Base-by-base conservation (phyloP, 2,329 filamentous ascomycete species). In the Ophiostoma sp. region DNA sequence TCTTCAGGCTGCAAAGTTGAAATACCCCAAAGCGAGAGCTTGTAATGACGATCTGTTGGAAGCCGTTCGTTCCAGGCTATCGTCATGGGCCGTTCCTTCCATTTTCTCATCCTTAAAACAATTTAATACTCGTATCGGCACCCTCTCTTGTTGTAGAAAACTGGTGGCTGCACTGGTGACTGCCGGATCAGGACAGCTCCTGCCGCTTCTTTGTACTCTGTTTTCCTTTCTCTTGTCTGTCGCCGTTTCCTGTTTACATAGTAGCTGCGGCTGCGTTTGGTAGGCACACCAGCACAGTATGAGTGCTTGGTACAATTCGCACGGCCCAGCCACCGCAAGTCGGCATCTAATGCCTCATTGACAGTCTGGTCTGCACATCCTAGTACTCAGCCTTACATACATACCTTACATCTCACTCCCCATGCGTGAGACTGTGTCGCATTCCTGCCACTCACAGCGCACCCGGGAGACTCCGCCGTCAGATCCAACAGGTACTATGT, bases 301-400 rank as follows among this genome's bases (percentile, higher is more conserved):
- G 8, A 27, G 3, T 57, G 2, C 17, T 0, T 7, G 1, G 20
- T 8, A n/a, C 8, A 57, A 27, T 10, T 10, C 52, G 17, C 52
- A 57, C 52, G n/a, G 52, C 52, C 57, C 15, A 62, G 57, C 57
- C 57, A 62, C 31, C 41, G 54, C 41, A 23, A 27, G 10, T 11
- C 52, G n/a, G 11, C n/a, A 27, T 57, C 52, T 52, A 70, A 54
- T 70, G 66, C 54, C 69, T 67, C 69, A 52, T 17, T 52, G 33
- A 3, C 48, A 31, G 62, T 39, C 17, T 31, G 31, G 44, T n/a
- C 35, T 41, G 60, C 62, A 27, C 67, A 68, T 44, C 36, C 52
- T 57, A 15, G 39, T n/a, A 27, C 54, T 71, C 70, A 71, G 70
- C 70, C 70, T 68, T 71, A 71, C 69, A 33, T 70, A 57, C 66